Evolutionary conservation across 768 basidiomycete species (phyloP).

Genomic region (Pisolithus tinctorius): DNA sequence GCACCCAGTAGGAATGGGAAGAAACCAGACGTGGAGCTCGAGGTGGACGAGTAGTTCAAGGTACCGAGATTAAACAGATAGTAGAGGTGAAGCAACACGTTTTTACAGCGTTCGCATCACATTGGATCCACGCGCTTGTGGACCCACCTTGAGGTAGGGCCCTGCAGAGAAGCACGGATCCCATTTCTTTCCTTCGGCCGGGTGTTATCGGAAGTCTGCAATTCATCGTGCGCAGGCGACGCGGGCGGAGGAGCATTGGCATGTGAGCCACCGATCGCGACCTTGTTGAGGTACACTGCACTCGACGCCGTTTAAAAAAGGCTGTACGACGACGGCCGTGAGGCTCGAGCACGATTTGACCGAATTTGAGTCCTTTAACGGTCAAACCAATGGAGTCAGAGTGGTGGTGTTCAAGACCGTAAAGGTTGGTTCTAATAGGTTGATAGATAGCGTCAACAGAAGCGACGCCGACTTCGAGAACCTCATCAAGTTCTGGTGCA

Average conservation of each 20-base stretch:
- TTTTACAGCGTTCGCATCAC: slow-evolving; percentile 23
- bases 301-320: too few species aligned
- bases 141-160: slow-evolving; percentile 20
- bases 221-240: neutral
- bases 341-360: too few species aligned
- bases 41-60: slow-evolving; percentile 6
- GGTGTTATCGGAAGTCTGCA: slow-evolving; percentile 14
- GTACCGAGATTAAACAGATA: slow-evolving; percentile 19
- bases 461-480: neutral
- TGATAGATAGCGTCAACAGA: neutral
- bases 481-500: neutral
- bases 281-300: too few species aligned
- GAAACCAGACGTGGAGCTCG: neutral
- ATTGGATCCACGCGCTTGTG: slow-evolving; percentile 18
- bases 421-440: too few species aligned
- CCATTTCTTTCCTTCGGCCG: slow-evolving; percentile 8
- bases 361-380: too few species aligned
- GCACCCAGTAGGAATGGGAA: slow-evolving; percentile 9
- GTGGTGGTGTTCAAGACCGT: neutral
- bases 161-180: slow-evolving; percentile 21
- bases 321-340: too few species aligned
- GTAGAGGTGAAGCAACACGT: slow-evolving; percentile 21
- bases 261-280: too few species aligned
- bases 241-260: neutral
- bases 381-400: neutral